Base-by-base conservation (phyloP, 768 basidiomycete genomes). In the Cyclocybe aegerita region DNA sequence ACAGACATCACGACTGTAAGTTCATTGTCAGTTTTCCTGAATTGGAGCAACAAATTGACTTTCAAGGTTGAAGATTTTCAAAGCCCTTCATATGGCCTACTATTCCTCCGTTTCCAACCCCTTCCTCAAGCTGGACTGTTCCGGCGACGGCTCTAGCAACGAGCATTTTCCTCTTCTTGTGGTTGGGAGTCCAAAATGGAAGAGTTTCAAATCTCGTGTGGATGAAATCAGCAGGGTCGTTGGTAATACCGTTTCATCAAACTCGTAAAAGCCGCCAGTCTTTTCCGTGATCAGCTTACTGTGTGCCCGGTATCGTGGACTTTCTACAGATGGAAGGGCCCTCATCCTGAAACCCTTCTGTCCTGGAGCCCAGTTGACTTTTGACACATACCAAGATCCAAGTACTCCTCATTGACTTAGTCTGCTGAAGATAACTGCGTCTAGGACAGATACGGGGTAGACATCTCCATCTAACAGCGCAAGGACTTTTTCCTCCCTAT, bases 401-500 rank as follows among this genome's bases (percentile, higher is more conserved):
- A 57, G 55, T 75, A 73, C 84, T 89, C 78, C 86, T 76, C 56
- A 82, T 87, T 93, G 93, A 93, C 91, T 88, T 83, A 83, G 82
- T 71, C 81, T 70, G 64, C 61, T 68, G 51, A 63, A 89, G 80
- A 71, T 62, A 56, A 71, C 83, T 70, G 72, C 74, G 71, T 75
- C 75, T 87, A 85, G 82, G 92, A 95, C 92, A 95, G 93, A 93
- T 95, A 93, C 91, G 92, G 79, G 88, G 90, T 77, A 72, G 60
- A 82, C 66, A 81, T 66, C 51, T 14, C 36, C 54, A 39, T 48
- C 32, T 36, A n/a, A 43, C 34, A 31, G 50, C 43, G 23, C 48
- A 23, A 36, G 41, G 6, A 29, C 10, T 43, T 30, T 54, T 50
- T n/a, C 39, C 40, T 37, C n/a, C 44, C 50, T 9, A 39, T 31